Base-by-base conservation (phyloP, 2,329 filamentous ascomycete species). In the Cladosporium sp. region DNA sequence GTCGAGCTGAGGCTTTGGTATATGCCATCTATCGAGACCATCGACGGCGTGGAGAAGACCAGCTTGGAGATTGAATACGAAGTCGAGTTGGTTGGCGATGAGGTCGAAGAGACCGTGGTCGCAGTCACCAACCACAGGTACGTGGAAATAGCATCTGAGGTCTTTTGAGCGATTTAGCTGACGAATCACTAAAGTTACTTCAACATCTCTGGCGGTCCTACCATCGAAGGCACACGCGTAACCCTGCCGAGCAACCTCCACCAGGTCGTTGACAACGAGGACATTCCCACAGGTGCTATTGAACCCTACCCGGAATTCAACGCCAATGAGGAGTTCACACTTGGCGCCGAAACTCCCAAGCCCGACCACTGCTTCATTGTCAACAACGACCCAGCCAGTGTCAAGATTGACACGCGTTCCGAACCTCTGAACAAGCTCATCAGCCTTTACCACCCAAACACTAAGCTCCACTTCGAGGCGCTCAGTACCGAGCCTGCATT, bases 91-190 rank as follows among this genome's bases (percentile, higher is more conserved):
- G 81, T 91, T 3, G 70, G 83, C 3, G 87, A 84, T 60, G 81
- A 88, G 51, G 88, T 87, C 12, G 86, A 92, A n/a, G 93, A 97
- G 81, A 97, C 93, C 0, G 87, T 87, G 42, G 84, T 97, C 72
- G 95, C 92, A 76, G 83, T 97, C 76, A 97, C 94, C 51, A 99
- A 97, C 78, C 93, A 99, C 79, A 95, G 90, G 88, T 91, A 75
- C n/a, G 40, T 15, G 15, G 17, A 15, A 7, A n/a, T n/a, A 8
- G 11, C 9, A 3, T n/a, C 17, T 6, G n/a, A 22, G 7, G 19
- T 11, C 17, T 50, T 22, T 34, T 17, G 30, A 50, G n/a, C 47
- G n/a, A 22, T 37, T 20, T n/a, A 20, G 47, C 47, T 50, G 12
- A 50, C 47, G 12, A 22, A 34, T 37, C 30, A 17, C 22, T 15